A percentile compares a stretch with the other conserved stretches of the same genome.
These are phyloP conservation scores for Asterochloris sp. DNA, from an alignment of 139 green algal genomes.

Conservation along the genomic window DNA sequence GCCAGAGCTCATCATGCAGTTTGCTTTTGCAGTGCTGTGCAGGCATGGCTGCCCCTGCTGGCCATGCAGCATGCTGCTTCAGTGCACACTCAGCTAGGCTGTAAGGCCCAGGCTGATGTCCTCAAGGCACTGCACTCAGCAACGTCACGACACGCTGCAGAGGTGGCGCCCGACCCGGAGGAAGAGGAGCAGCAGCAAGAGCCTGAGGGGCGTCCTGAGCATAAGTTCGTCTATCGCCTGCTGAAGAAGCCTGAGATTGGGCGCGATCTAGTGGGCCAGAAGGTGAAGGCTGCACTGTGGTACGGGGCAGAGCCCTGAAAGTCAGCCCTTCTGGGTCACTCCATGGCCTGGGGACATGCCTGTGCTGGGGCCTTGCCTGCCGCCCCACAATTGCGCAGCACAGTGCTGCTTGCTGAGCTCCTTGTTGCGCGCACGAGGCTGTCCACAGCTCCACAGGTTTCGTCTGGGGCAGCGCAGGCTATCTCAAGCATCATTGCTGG, in stretches of 20 bases:
- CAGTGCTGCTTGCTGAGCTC: too few relatives aligned
- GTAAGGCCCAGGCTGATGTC: too few relatives aligned
- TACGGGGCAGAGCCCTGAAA: neutral
- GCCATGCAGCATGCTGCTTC: neutral
- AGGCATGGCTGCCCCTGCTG: neutral
- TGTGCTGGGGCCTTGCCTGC: neutral
- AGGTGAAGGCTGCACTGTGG: neutral
- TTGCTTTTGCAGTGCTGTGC: neutral
- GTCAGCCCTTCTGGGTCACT: neutral
- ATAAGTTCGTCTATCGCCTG: neutral
- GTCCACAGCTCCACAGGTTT: too few relatives aligned
- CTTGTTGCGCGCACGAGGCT: too few relatives aligned
- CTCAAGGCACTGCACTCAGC: too few relatives aligned
- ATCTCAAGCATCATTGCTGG: neutral
- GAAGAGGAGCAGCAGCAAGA: too few relatives aligned
- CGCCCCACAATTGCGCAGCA: too few relatives aligned
- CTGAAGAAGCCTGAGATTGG: slow-evolving; percentile 9
- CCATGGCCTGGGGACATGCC: neutral
- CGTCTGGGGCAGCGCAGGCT: neutral
- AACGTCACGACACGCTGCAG: too few relatives aligned
- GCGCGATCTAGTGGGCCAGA: neutral
- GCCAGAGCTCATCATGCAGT: neutral
- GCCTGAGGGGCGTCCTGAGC: neutral
- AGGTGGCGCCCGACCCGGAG: too few relatives aligned
- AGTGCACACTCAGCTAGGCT: neutral